Base-by-base conservation (phyloP, 768 basidiomycete genomes). In the Lenzites betulinus region DNA sequence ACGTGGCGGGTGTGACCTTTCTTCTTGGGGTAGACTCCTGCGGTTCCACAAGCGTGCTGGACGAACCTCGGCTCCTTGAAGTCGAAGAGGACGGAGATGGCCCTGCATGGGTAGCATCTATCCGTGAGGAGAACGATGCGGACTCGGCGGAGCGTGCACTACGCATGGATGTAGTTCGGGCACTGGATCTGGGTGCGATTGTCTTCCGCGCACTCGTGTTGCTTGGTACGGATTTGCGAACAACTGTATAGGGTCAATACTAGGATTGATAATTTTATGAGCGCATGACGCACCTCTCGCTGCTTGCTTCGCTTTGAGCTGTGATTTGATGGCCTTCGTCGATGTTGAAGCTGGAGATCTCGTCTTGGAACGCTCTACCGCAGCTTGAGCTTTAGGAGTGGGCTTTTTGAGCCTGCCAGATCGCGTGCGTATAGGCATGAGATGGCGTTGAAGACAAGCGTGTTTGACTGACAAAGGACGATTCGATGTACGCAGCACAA, bases 341-440 rank as follows among this genome's bases (percentile, higher is more conserved):
- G n/a, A 43, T 20, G 51, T n/a, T 53, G 41, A 38, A 6, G 6
- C 42, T 23, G 42, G 43, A 26, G 26, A n/a, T 11, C 41, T 26
- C 44, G 54, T 15, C 26, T 33, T 23, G 30, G 35, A 2, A 22
- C 30, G 20, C 7, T 12, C 22, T 30, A 30, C 53, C 18, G 30
- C 25, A 13, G 30, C 53, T n/a, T 30, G 28, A 30, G 43, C 41
- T n/a, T 30, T 20, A n/a, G 43, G 30, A 8, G 53, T 18, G 6
- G 53, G 43, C 53, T 13, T 54, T 54, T 54, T 54, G 53, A 54
- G 42, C 33, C 53, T 46, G 28, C n/a, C 8, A 20, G 44, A 18
- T n/a, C 30, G 30, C 30, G 48, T 30, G 13, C 47, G 11, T 22
- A 26, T 43, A 20, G 48, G 41, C 28, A 42, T 43, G 26, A 11